Evolutionary conservation across 225 moss, liverwort and hornwort species (phyloP).

Genomic region (Straminergon stramineum): DNA sequence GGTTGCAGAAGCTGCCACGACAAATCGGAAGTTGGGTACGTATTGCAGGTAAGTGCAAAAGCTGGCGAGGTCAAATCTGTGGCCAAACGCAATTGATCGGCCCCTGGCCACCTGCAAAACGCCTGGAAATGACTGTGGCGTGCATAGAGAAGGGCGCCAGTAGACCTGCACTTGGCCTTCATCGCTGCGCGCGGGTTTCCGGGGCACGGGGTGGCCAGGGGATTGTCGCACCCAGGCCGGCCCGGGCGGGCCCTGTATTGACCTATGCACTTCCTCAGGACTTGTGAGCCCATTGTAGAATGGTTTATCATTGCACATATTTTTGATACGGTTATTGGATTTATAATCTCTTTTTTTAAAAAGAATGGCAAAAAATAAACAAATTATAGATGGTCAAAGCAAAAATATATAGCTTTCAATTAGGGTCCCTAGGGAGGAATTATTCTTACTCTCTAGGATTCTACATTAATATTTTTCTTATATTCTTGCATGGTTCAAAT

Average conservation of each 20-base stretch:
- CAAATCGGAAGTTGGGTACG: too few species aligned
- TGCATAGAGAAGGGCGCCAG: not conserved
- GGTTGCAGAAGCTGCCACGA: not conserved
- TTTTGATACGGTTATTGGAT: too few species aligned
- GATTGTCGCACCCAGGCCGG: not conserved
- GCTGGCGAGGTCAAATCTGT: not conserved
- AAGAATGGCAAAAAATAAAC: accelerated
- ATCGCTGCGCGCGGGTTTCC: not conserved
- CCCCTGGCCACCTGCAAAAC: not conserved
- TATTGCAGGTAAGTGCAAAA: not conserved
- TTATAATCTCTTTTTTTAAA: too few species aligned
- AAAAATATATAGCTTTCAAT: too few species aligned
- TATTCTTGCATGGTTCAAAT: accelerated
- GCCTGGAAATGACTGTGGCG: not conserved
- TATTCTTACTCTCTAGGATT: not conserved
- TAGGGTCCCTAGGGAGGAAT: accelerated
- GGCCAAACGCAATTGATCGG: not conserved
- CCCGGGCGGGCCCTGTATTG: not conserved
- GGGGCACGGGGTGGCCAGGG: not conserved
- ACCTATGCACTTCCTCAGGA: not conserved
- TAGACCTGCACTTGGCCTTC: not conserved
- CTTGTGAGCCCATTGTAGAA: not conserved
- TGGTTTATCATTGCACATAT: not conserved
- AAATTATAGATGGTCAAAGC: not conserved
- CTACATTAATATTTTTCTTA: too few species aligned